Conservation (phyloP, 2,329 filamentous ascomycete genomes). For the Emmonsiellopsis sp. region DNA sequence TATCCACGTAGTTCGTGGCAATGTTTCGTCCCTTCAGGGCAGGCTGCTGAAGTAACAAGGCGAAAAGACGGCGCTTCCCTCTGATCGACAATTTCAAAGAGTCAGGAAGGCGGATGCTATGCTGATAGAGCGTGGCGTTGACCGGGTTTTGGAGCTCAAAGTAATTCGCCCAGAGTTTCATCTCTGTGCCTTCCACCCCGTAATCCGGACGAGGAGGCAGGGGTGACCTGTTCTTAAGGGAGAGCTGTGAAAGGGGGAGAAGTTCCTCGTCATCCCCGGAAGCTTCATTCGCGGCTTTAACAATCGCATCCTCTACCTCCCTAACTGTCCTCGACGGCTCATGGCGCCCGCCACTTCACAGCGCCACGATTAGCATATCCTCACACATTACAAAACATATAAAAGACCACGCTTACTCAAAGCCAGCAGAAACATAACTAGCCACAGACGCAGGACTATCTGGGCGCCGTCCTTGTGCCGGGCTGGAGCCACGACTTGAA, state of each 20-base stretch:
- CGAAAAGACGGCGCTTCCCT: conserved; percentile 40
- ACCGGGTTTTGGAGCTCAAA: conserved; percentile 26
- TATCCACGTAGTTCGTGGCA: conserved; percentile 33
- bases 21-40: conserved; percentile 19
- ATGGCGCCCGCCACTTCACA: too few relatives aligned
- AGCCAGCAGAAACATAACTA: too few relatives aligned
- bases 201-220: conserved; percentile 26
- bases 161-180: conserved; percentile 31
- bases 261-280: too few relatives aligned
- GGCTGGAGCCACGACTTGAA: too few relatives aligned
- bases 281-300: too few relatives aligned
- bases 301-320: too few relatives aligned
- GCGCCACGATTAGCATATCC: too few relatives aligned
- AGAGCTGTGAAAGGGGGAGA: too few relatives aligned
- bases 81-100: conserved; percentile 21
- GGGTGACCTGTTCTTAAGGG: neutral
- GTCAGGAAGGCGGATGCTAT: conserved; percentile 23
- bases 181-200: conserved; percentile 21
- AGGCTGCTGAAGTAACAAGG: conserved; percentile 33
- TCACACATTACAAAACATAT: too few relatives aligned
- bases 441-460: too few relatives aligned
- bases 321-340: neutral
- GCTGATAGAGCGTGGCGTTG: conserved; percentile 29
- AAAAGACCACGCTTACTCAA: too few relatives aligned
- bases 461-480: too few relatives aligned